Conservation (phyloP, 805 yeast species). For the Maudiozyma barnettii region DNA sequence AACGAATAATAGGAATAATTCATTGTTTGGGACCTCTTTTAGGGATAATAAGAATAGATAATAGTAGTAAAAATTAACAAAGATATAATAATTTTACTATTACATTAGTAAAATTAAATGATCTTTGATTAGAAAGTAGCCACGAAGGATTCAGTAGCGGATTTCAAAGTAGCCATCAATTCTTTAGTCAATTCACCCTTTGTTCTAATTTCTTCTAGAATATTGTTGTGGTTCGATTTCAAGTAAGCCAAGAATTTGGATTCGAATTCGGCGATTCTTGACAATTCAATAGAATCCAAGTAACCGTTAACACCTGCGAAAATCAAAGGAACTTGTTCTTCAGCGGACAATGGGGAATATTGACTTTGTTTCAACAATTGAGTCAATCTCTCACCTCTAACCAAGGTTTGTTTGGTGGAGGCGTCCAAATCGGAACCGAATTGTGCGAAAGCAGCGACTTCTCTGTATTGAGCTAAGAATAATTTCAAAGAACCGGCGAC, state of each 20-base stretch:
- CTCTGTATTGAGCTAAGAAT: conserved; percentile 99
- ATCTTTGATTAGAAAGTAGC: conserved; percentile 87
- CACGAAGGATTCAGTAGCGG: conserved; percentile 86
- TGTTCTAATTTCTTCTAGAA: conserved; percentile 74
- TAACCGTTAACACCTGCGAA: conserved; percentile 99
- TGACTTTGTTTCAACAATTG: conserved; percentile 97
- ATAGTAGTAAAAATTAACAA: not conserved
- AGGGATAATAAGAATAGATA: not conserved
- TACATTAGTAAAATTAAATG: no score
- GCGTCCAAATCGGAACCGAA: conserved; percentile 99
- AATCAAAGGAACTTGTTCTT: conserved; percentile 97
- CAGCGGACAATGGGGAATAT: conserved; percentile 93
- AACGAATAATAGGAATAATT: no score
- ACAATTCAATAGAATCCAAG: conserved; percentile 80
- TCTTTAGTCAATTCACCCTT: conserved; percentile 89
- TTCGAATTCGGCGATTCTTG: conserved; percentile 87
- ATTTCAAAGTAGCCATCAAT: conserved; percentile 73
- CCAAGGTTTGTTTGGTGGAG: conserved; percentile 96
- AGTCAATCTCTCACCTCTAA: conserved; percentile 99
- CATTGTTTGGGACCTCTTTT: not conserved
- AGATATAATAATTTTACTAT: not conserved
- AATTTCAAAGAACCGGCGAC: conserved; percentile 99
- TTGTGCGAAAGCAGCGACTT: conserved; percentile 99
- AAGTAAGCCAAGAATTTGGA: conserved; percentile 83
- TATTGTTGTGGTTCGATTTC: conserved; percentile 78